phyloP scores from a whole-genome alignment of 192 early-diverging fungal species.

The Helicostylum pulchrum region DNA sequence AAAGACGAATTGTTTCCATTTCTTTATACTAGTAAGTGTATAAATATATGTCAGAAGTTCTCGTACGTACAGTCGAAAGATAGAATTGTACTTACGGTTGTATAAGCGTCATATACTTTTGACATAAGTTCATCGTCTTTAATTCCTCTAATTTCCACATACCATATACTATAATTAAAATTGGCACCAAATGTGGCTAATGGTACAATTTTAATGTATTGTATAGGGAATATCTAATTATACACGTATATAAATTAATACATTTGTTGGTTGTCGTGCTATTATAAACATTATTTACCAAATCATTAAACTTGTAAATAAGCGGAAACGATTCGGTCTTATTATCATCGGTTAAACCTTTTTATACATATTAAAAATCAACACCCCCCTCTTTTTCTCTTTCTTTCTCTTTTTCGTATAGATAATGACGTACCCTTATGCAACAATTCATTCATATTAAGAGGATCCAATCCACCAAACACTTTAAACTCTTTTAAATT shows the following conservation, averaged over 20 bases:
- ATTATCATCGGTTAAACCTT: conserved; percentile 62
- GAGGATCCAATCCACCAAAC: conserved; percentile 76
- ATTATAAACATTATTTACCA: conserved; percentile 43
- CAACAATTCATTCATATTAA: conserved; percentile 87
- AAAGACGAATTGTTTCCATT: conserved; percentile 77
- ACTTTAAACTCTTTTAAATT: conserved; percentile 98
- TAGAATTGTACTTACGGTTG: conserved; percentile 65
- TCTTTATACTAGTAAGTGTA: conserved; percentile 58
- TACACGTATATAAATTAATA: not conserved
- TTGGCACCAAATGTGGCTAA: conserved; percentile 86
- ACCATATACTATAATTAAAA: conserved; percentile 97
- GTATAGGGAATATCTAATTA: conserved; percentile 83
- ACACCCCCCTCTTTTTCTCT: no score
- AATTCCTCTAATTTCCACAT: conserved; percentile 82
- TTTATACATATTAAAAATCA: not conserved
- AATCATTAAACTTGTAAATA: conserved; percentile 65
- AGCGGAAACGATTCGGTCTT: conserved; percentile 87
- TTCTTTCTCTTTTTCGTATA: conserved; percentile 6
- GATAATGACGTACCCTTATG: conserved; percentile 51
- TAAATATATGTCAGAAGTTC: conserved; percentile 6
- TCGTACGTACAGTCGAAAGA: no score
- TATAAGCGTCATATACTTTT: conserved; percentile 56
- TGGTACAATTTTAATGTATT: conserved; percentile 93
- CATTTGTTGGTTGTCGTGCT: not conserved
- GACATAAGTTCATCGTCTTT: conserved; percentile 38